Percentiles rank a stretch among this genome's conserved stretches.
Evolutionary conservation across 73 alveolate genomes (phyloP).

Genomic region (Stentor coeruleus): DNA sequence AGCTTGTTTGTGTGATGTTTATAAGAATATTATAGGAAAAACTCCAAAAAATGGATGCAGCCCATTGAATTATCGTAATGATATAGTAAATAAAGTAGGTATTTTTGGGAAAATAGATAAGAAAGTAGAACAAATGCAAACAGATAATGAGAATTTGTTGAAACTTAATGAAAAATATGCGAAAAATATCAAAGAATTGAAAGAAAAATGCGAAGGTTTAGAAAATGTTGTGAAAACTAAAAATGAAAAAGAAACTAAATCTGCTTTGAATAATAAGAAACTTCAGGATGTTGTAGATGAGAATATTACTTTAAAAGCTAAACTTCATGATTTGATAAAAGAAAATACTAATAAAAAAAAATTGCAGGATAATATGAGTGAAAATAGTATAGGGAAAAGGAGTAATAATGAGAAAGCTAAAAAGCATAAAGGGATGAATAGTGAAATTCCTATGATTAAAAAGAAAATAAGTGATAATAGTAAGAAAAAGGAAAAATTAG

Average conservation of each 20-base stretch:
- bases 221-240: no score
- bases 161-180: not conserved
- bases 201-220: not conserved
- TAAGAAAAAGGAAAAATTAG: not conserved
- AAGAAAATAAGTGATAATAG: no score
- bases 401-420: no score
- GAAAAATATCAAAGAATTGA: not conserved
- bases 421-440: no score
- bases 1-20: not conserved
- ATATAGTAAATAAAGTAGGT: not conserved
- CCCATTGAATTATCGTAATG: not conserved
- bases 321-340: not conserved
- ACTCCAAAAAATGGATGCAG: not conserved
- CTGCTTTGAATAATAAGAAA: not conserved
- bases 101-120: not conserved
- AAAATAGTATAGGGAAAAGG: no score
- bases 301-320: no score
- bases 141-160: not conserved
- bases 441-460: no score
- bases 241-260: no score
- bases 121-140: not conserved
- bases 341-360: no score
- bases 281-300: not conserved
- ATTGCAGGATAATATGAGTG: no score
- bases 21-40: no score